phyloP scores from a whole-genome alignment of 805 yeast genomes.

The Candida suzukii region DNA sequence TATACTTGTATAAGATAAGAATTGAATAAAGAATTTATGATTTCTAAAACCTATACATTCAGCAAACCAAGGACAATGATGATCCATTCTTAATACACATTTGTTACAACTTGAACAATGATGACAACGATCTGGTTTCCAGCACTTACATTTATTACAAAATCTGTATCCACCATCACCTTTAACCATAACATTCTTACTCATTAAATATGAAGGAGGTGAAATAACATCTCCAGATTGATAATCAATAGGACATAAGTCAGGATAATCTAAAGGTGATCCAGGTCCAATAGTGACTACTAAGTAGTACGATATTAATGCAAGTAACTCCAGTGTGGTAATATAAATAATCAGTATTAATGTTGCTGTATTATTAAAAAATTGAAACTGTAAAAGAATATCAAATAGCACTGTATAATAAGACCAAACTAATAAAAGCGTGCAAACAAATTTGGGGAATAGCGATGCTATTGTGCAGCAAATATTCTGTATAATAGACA shows the following conservation, averaged over 20 bases:
- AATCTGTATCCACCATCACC: conserved; percentile 59
- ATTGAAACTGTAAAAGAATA: conserved; percentile 6
- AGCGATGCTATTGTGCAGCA: conserved; percentile 31
- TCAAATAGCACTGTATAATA: conserved; percentile 30
- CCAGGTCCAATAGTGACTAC: conserved; percentile 57
- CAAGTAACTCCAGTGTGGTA: conserved; percentile 25
- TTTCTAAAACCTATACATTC: conserved; percentile 78
- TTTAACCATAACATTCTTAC: conserved; percentile 37
- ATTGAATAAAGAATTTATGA: conserved; percentile 75
- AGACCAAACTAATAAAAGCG: conserved; percentile 40
- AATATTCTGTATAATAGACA: conserved; percentile 7
- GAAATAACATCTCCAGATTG: conserved; percentile 9
- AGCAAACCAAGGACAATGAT: conserved; percentile 86
- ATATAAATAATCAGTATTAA: conserved; percentile 18
- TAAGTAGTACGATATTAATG: conserved; percentile 44
- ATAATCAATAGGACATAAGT: conserved; percentile 22
- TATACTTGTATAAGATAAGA: conserved; percentile 46
- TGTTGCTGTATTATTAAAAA: neutral
- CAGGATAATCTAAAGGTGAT: conserved; percentile 52
- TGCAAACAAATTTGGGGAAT: conserved; percentile 45
- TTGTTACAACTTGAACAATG: conserved; percentile 44
- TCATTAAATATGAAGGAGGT: conserved; percentile 36
- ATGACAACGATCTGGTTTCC: conserved; percentile 58
- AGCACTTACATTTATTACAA: conserved; percentile 43
- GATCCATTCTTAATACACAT: conserved; percentile 50